Percentiles rank a stretch among this genome's conserved stretches.
These are phyloP conservation scores for Microdochium paspali DNA, from an alignment of 2,329 filamentous ascomycete species.

Conservation along the genomic window DNA sequence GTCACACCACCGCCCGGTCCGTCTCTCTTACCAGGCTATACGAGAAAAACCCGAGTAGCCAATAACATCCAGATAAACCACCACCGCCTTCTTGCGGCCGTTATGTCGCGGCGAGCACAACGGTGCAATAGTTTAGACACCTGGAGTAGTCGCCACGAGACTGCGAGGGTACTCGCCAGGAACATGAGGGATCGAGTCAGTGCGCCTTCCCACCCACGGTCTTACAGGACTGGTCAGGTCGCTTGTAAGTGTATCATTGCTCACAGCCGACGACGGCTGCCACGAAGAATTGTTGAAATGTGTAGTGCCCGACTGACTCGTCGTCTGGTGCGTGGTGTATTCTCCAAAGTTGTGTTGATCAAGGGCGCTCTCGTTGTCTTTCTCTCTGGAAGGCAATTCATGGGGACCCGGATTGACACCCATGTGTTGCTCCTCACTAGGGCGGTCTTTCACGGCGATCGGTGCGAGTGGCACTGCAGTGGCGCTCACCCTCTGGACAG, in stretches of 20 bases:
- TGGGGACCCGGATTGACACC: background rate
- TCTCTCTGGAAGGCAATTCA: conserved; percentile 1
- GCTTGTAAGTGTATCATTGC: background rate
- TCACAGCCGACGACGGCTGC: background rate
- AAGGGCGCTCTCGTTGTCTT: background rate
- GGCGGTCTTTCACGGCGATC: conserved; percentile 8
- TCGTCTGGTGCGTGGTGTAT: conserved; percentile 5
- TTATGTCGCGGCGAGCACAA: too few species aligned
- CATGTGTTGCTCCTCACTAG: conserved; percentile 9
- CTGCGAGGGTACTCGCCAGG: conserved; percentile 18
- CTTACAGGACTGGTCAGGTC: background rate
- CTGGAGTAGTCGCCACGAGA: conserved; percentile 6
- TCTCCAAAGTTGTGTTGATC: conserved; percentile 9
- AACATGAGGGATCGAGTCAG: conserved; percentile 16
- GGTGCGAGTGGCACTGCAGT: conserved; percentile 10
- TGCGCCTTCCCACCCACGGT: conserved; percentile 6
- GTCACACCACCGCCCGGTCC: too few species aligned
- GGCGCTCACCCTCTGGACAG: conserved; percentile 6
- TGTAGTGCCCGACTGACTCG: conserved; percentile 6
- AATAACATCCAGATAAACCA: background rate
- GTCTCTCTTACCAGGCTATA: background rate
- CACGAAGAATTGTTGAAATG: background rate
- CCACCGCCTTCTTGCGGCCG: background rate
- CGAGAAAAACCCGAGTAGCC: background rate
- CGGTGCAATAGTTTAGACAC: too few species aligned